A percentile compares a stretch with the other conserved stretches of the same genome.
phyloP scores from a whole-genome alignment of 2,329 filamentous ascomycete genomes.

The Blastomyces parvus region DNA sequence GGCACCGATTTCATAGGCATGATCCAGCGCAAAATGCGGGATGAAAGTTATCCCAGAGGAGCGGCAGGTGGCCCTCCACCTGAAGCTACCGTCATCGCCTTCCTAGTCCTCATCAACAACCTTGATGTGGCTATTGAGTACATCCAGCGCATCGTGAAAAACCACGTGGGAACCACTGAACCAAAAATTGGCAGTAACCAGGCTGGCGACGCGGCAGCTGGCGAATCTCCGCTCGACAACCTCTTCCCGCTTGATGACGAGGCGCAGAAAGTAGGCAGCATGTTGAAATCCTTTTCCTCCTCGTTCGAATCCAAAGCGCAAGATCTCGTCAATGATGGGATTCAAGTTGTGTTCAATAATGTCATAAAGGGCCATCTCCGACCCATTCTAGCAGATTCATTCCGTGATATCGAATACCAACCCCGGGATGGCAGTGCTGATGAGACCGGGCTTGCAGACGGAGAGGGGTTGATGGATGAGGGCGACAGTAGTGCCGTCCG shows the following conservation, averaged over 20 bases:
- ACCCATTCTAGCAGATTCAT: constrained; percentile 75
- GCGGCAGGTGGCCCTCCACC: constrained; percentile 70
- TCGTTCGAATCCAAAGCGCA: constrained; percentile 67
- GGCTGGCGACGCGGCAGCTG: constrained; percentile 21
- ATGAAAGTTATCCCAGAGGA: constrained; percentile 82
- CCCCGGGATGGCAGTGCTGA: constrained; percentile 45
- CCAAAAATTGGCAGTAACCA: constrained; percentile 28
- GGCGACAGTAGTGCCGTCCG: constrained; percentile 57
- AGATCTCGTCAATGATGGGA: constrained; percentile 74
- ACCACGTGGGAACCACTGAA: constrained; percentile 44
- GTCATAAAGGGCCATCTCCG: constrained; percentile 78
- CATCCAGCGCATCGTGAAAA: constrained; percentile 70
- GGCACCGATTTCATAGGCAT: constrained; percentile 89
- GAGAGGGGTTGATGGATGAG: constrained; percentile 17
- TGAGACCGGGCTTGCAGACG: constrained; percentile 14
- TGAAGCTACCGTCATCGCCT: constrained; percentile 78
- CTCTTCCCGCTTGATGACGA: constrained; percentile 77
- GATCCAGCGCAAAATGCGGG: constrained; percentile 95
- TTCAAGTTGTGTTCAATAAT: constrained; percentile 76
- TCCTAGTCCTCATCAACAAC: constrained; percentile 91
- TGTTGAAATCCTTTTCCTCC: constrained; percentile 58
- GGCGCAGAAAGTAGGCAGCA: constrained; percentile 55
- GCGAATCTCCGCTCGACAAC: constrained; percentile 41
- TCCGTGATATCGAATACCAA: constrained; percentile 83
- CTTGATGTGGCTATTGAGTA: constrained; percentile 90